Evolutionary conservation across 163 green algal genomes (phyloP).

Genomic region (Picocystis sp.): DNA sequence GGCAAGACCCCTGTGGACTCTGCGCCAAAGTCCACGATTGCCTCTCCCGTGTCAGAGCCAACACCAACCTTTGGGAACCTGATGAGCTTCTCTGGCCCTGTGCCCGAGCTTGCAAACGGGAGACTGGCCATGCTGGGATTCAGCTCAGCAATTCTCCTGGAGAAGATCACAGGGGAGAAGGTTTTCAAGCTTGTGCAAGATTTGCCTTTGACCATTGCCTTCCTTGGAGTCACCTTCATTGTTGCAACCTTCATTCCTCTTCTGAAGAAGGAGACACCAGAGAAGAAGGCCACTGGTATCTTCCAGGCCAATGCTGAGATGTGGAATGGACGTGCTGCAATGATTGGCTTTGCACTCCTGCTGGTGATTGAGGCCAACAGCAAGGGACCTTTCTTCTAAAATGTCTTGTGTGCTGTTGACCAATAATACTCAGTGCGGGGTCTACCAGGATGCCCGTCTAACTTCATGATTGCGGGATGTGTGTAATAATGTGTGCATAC

Average conservation of each 20-base stretch:
- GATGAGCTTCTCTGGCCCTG: slow-evolving; percentile 52
- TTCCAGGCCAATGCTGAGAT: slow-evolving; percentile 51
- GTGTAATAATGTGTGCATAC: no score
- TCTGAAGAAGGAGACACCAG: no score
- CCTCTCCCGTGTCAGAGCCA: no score
- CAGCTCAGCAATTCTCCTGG: slow-evolving; percentile 17
- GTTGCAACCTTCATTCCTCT: slow-evolving; percentile 11
- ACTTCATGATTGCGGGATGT: no score
- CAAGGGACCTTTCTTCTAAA: slow-evolving; percentile 42
- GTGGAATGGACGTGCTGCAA: slow-evolving; percentile 48
- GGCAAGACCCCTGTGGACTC: no score
- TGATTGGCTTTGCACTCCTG: slow-evolving; percentile 43
- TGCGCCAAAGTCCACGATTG: no score
- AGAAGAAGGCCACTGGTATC: slow-evolving; percentile 10
- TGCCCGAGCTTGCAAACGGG: slow-evolving; percentile 52
- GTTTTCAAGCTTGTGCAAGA: slow-evolving; percentile 23
- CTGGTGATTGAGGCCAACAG: slow-evolving; percentile 37
- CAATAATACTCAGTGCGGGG: background rate
- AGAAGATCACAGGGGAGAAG: slow-evolving; percentile 21
- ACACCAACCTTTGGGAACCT: background rate
- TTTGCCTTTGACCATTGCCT: slow-evolving; percentile 11
- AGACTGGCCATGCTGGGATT: slow-evolving; percentile 49
- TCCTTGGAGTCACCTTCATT: slow-evolving; percentile 11
- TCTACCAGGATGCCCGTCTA: no score
- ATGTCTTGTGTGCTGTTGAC: background rate